Base-by-base conservation (phyloP, 768 basidiomycete genomes). In the Boletus insuetus region DNA sequence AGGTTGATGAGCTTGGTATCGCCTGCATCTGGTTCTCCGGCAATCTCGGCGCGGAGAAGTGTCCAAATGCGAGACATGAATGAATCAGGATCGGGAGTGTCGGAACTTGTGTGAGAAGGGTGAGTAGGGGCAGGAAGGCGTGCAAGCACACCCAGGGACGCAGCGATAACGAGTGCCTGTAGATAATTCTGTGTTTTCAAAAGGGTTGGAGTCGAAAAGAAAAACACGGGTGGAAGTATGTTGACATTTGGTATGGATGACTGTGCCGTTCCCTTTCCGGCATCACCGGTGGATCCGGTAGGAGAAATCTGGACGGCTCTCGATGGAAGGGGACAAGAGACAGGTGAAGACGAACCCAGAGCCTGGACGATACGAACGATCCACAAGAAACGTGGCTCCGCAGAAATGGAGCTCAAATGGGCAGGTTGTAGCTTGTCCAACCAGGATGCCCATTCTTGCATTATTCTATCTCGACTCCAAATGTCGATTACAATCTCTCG, bases 111-210 rank as follows among this genome's bases (percentile, higher is more conserved):
- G 44, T 49, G 51, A 50, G 65, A 46, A 24, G 58, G 19, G 8
- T 32, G 52, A 10, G 46, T 43, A 16, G 50, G 46, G 20, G 54
- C 37, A 38, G 77, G 75, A 8, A 79, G 70, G 13, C 76, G 81
- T 1, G 81, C 75, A 26, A 90, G 79, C 19, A 79, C 74, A 31
- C 81, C 78, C 38, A 91, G 71, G 8, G 82, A 75, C 4, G 86
- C 85, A 22, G 81, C 74, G 32, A 89, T 83, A 16, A 86, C 76
- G 12, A 89, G 75, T 5, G 87, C 88, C 64, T 91, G 88, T 6
- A 89, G 68, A 60, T 82, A 79, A 59, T 91, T 87, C 67, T 91
- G 88, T 13, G 82, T 61, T 63, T 78, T 79, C 41, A 86, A 64
- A 0, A 89, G 73, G 7, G 75, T 67, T 2, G 83, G 82, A 6